Evolutionary conservation across 331 rosid genomes (phyloP), one percentile per base, ranked within the genome.

Genomic region (Pyracantha coccinea): DNA sequence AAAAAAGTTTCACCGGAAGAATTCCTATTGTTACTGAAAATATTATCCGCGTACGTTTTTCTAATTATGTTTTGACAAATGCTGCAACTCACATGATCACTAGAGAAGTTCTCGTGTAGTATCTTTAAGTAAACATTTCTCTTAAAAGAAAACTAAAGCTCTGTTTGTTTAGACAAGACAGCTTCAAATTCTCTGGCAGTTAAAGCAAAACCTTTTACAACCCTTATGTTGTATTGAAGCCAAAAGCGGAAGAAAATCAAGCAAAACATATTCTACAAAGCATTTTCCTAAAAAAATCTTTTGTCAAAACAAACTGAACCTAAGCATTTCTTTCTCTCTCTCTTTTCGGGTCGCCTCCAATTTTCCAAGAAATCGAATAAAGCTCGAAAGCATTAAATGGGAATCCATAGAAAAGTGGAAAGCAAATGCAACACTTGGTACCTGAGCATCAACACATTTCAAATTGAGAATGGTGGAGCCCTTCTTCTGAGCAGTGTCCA

Each of bases 361-460:
- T 29, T 29, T 19, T 63, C 68, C 24, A 16, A 63, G 24, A 5
- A 31, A 12, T 63, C 7, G 15, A 63, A 31, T 63, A 41, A 17
- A 53, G 59, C 24, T 19, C 59, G 59, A 5, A 53, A 63, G 15
- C 7, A 17, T 0, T 63, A 63, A 31, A 4, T 6, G 5, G 35
- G 24, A 61, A 61, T 13, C 66, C 66, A 61, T 27, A 25, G 2
- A 6, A 53, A 31, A n/a, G 50, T 10, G 77, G 55, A 81, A 69
- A 80, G 25, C 11, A 80, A 61, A 71, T 28, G 8, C 53, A 35
- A 35, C 13, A 35, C n/a, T 68, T 44, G 21, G 52, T 71, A 91
- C 98, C 98, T 92, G 94, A 61, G 89, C 96, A 81, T 94, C 97
- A 1, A 86, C 88, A 71, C 98, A 94, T 82, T 94, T 91, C 86